Conservation (phyloP, 345 rosid genomes). For the Kandelia obovata region DNA sequence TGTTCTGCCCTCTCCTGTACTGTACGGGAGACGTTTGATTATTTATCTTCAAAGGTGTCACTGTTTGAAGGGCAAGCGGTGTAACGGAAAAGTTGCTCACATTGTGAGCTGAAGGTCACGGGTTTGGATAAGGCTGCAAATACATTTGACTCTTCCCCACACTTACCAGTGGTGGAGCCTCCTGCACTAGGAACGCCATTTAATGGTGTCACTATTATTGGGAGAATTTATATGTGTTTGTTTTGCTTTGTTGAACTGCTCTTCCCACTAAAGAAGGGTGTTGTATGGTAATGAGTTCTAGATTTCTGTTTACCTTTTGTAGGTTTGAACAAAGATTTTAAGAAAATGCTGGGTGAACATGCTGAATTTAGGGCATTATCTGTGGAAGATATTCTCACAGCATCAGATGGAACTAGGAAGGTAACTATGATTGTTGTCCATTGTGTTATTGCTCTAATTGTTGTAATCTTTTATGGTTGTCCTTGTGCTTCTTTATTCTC, state of each 20-base stretch:
- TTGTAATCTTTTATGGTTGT: background rate
- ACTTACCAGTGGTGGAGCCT: too few species aligned
- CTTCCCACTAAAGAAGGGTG: background rate
- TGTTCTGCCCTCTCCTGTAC: background rate
- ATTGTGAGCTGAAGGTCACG: too few species aligned
- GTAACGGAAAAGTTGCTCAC: too few species aligned
- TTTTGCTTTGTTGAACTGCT: background rate
- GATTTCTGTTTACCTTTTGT: background rate
- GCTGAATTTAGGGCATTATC: slow-evolving; percentile 66
- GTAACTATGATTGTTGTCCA: slow-evolving; percentile 33
- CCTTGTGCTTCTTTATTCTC: background rate
- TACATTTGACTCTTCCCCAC: too few species aligned
- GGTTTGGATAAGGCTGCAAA: too few species aligned
- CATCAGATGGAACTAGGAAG: slow-evolving; percentile 90
- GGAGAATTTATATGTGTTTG: too few species aligned
- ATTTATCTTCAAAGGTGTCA: too few species aligned
- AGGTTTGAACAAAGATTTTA: slow-evolving; percentile 88
- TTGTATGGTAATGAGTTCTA: background rate
- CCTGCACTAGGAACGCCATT: too few species aligned
- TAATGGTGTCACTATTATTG: background rate
- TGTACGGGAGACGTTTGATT: too few species aligned
- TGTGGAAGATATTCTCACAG: slow-evolving; percentile 57
- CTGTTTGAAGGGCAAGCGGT: too few species aligned
- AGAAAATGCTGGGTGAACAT: slow-evolving; percentile 61
- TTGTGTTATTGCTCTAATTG: slow-evolving; percentile 6